Base-by-base conservation (phyloP, 768 basidiomycete species). In the Russula brevipes region DNA sequence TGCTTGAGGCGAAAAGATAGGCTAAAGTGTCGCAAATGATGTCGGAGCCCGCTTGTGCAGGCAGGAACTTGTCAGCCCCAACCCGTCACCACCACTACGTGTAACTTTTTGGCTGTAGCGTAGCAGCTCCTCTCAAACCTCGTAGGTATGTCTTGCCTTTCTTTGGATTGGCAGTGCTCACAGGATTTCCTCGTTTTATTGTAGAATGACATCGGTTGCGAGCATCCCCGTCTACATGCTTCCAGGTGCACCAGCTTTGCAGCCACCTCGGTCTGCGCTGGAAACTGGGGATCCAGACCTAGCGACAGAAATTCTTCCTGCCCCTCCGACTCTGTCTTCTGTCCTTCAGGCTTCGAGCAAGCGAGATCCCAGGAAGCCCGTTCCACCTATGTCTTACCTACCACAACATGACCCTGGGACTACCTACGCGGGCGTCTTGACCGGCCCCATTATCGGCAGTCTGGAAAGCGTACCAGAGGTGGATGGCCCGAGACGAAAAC, bases 251-350 rank as follows among this genome's bases (percentile, higher is more conserved):
- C 79, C 85, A 61, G 83, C 87, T 67, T 77, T 83, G 70, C 91
- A 90, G 72, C 90, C 89, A 69, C 77, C 86, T 69, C 88, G 91
- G 76, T 83, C 91, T 60, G 90, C 91, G 73, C 86, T 89, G 69
- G 89, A 94, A 80, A 77, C 87, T 60, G 65, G 65, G 46, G 67
- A 68, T 47, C 35, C 67, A 52, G 80, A 82, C 67, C 81, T 92
- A 70, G 91, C 92, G 66, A 94, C 91, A 64, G 91, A 93, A 81
- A 88, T 94, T 77, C 82, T 94, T 70, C 91, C 91, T 71, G 91
- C 90, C 31, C 91, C 91, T 63, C 91, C 91, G 57, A 84, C 90
- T 67, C 74, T 91, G 66, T 77, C 80, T 67, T 84, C 87, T 69
- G 76, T 85, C 62, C 87, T 86, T 75, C 88, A 89, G 76, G 77